Evolutionary conservation across 768 basidiomycete species (phyloP).

Genomic region (Lactarius deliciosus): DNA sequence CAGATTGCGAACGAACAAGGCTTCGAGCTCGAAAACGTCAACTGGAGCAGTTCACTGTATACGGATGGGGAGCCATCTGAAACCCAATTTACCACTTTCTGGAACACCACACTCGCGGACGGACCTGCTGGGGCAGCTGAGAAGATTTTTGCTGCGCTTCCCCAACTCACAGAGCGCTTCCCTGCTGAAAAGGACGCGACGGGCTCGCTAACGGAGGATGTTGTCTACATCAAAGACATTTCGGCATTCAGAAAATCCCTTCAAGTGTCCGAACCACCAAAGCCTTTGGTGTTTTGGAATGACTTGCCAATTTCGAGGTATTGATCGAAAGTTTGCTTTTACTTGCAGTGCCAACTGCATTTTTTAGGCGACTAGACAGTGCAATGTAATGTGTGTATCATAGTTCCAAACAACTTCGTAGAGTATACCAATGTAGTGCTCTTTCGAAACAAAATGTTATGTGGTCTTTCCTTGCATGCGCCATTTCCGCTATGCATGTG

Average conservation of each 20-base stretch:
- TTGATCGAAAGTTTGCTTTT: constrained; percentile 34
- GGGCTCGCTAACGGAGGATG: constrained; percentile 46
- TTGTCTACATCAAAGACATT: constrained; percentile 63
- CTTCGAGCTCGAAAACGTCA: constrained; percentile 50
- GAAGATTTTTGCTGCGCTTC: constrained; percentile 54
- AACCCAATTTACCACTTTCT: constrained; percentile 63
- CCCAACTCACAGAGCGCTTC: constrained; percentile 53
- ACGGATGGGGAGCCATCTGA: constrained; percentile 55
- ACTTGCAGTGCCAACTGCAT: neutral
- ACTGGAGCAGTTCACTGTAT: constrained; percentile 52
- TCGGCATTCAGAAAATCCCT: constrained; percentile 64
- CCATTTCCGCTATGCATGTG: neutral
- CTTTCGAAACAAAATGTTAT: neutral
- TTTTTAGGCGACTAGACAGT: neutral
- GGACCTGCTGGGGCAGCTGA: constrained; percentile 41
- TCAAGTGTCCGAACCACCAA: constrained; percentile 53
- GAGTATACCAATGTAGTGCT: neutral
- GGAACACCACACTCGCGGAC: constrained; percentile 45
- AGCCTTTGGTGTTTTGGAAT: constrained; percentile 70
- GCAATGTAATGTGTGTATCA: neutral
- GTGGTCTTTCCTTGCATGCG: neutral
- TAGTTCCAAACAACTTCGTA: neutral
- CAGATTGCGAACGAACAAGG: constrained; percentile 47
- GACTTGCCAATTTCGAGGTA: constrained; percentile 65
- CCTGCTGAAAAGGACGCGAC: constrained; percentile 55